Evolutionary conservation across 371 early-diverging fungal genomes (phyloP).

Genomic region (Mortierella sp.): DNA sequence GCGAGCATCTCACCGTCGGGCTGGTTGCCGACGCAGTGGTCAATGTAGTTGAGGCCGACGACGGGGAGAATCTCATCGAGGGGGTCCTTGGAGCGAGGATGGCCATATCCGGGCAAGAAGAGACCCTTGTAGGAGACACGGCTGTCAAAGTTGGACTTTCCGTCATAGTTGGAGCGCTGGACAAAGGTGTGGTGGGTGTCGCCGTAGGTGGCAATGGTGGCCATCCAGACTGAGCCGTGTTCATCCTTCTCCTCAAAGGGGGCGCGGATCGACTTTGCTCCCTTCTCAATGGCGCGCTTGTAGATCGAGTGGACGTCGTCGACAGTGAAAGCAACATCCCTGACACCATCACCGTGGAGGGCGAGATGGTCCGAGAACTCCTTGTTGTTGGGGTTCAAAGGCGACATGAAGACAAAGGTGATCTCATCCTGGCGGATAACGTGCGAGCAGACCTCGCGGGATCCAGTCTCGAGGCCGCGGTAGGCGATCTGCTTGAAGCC

Average conservation of each 20-base stretch:
- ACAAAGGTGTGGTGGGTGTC: slow-evolving; percentile 95
- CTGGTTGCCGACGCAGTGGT: slow-evolving; percentile 97
- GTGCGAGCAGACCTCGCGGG: slow-evolving; percentile 87
- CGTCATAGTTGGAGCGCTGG: slow-evolving; percentile 77
- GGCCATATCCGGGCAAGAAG: slow-evolving; percentile 88
- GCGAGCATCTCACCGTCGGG: slow-evolving; percentile 91
- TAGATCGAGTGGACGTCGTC: slow-evolving; percentile 86
- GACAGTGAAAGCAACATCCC: slow-evolving; percentile 94
- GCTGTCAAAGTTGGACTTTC: no score
- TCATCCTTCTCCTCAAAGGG: slow-evolving; percentile 87
- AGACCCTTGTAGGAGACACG: slow-evolving; percentile 62
- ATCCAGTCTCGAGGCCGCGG: slow-evolving; percentile 95
- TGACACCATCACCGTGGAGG: slow-evolving; percentile 94
- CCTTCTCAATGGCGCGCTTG: slow-evolving; percentile 84
- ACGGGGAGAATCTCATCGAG: slow-evolving; percentile 74
- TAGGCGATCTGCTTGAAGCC: slow-evolving; percentile 95
- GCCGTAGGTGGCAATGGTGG: slow-evolving; percentile 91
- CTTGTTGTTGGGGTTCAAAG: slow-evolving; percentile 86
- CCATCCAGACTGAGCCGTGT: slow-evolving; percentile 90
- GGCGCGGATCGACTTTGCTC: slow-evolving; percentile 86
- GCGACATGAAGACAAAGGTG: slow-evolving; percentile 90
- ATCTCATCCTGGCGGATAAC: slow-evolving; percentile 86
- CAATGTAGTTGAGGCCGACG: slow-evolving; percentile 78
- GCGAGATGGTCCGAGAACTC: slow-evolving; percentile 80
- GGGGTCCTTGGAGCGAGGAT: slow-evolving; percentile 70